Conservation (phyloP, 768 basidiomycete species). For the Termitomyces bulborhizus region DNA sequence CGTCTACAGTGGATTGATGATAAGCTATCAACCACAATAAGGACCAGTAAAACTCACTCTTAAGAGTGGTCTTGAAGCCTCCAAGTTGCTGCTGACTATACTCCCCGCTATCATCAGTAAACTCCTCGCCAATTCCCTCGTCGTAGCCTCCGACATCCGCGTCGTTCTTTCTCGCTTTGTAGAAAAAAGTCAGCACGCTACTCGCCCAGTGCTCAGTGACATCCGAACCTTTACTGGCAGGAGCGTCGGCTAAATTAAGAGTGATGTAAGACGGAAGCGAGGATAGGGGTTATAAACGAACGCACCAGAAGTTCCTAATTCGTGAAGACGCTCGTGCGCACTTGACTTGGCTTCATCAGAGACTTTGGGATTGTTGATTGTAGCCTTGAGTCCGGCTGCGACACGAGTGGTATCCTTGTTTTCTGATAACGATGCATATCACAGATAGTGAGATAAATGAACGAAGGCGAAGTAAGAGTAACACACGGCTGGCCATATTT, state of each 20-base stretch:
- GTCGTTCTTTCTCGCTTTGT: not conserved
- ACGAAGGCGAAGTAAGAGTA: rapidly evolving
- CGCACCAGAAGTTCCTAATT: not conserved
- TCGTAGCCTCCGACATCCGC: not conserved
- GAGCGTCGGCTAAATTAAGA: not conserved
- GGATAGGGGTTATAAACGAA: too few relatives aligned
- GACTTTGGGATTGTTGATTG: not conserved
- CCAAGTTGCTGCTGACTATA: not conserved
- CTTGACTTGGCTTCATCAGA: not conserved
- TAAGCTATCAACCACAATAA: too few relatives aligned
- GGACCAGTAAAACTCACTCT: not conserved
- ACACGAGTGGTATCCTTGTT: not conserved
- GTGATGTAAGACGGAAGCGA: too few relatives aligned
- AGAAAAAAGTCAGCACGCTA: too few relatives aligned
- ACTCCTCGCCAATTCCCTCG: not conserved
- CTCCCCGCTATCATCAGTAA: not conserved
- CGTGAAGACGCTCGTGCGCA: not conserved
- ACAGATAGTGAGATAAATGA: not conserved
- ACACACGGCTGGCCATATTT: not conserved
- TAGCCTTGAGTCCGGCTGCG: not conserved
- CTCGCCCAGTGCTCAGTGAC: too few relatives aligned
- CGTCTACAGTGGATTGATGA: not conserved
- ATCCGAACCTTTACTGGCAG: not conserved
- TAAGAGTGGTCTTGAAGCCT: not conserved
- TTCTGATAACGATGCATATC: not conserved